Percentiles rank a stretch among this genome's conserved stretches.
Evolutionary conservation across 768 basidiomycete genomes (phyloP).

Genomic region (Plicaturopsis crispa): DNA sequence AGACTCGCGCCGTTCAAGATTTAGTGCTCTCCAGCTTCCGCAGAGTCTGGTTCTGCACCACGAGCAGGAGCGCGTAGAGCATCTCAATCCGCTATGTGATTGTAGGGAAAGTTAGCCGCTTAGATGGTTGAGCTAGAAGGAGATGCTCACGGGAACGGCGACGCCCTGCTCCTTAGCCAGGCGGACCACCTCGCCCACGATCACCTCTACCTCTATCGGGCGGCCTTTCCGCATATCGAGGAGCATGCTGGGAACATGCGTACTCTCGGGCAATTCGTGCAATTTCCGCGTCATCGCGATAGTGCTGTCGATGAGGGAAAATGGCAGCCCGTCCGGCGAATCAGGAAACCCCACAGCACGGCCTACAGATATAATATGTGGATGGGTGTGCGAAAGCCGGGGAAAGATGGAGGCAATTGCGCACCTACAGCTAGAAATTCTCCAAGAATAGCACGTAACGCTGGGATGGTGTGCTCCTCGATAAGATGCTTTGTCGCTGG

Average conservation of each 20-base stretch:
- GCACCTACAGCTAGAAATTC: constrained; percentile 38
- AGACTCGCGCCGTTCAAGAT: too few species aligned
- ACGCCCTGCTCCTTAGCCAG: constrained; percentile 38
- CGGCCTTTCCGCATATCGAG: constrained; percentile 44
- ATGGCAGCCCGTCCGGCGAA: constrained; percentile 36
- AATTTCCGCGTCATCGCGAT: constrained; percentile 30
- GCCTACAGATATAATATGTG: constrained; percentile 16
- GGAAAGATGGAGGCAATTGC: background rate
- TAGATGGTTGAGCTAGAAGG: background rate
- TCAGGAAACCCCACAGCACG: constrained; percentile 41
- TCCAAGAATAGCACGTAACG: constrained; percentile 34
- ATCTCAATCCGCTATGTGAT: constrained; percentile 61
- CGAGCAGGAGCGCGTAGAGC: constrained; percentile 47
- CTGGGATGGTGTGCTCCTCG: constrained; percentile 35
- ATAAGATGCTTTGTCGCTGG: constrained; percentile 34
- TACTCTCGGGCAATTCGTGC: constrained; percentile 34
- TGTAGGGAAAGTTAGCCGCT: background rate
- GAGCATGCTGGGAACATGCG: constrained; percentile 54
- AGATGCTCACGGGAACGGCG: constrained; percentile 38
- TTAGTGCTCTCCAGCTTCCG: constrained; percentile 27
- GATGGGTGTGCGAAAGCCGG: constrained; percentile 4
- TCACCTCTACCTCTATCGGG: constrained; percentile 63
- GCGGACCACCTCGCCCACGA: constrained; percentile 53
- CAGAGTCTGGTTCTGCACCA: constrained; percentile 57
- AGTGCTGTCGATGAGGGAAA: constrained; percentile 28